These are phyloP conservation scores for Colletotrichum sp. DNA, from an alignment of 2,329 filamentous ascomycete species.

Conservation along the genomic window DNA sequence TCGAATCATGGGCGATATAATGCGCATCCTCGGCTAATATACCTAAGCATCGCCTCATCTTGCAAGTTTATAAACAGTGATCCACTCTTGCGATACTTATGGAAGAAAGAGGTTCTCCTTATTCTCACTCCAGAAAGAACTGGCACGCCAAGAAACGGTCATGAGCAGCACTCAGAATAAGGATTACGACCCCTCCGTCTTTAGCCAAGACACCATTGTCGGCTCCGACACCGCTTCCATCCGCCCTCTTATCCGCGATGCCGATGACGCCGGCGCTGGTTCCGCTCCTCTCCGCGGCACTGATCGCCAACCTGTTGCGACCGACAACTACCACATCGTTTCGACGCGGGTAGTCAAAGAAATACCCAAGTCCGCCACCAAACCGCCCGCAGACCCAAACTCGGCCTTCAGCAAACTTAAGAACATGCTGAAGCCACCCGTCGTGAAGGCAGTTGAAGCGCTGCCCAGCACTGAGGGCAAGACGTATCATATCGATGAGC, in stretches of 20 bases:
- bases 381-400: not conserved
- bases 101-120: not conserved
- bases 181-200: not conserved
- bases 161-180: not conserved
- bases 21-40: not conserved
- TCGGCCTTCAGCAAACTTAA: conserved; percentile 9
- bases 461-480: conserved; percentile 17
- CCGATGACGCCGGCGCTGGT: not conserved
- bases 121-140: not conserved
- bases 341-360: conserved; percentile 16
- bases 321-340: conserved; percentile 13
- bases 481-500: conserved; percentile 18
- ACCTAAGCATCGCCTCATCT: not conserved
- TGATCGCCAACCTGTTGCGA: not conserved
- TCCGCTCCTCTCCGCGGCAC: not conserved
- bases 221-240: conserved; percentile 10
- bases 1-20: not conserved
- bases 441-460: conserved; percentile 10
- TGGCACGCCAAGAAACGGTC: not conserved
- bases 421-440: conserved; percentile 16
- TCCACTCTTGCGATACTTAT: not conserved
- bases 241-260: not conserved
- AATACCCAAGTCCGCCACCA: conserved; percentile 2
- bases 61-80: not conserved
- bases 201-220: conserved; percentile 10